Base-by-base conservation (phyloP, 1,284 basidiomycete species). In the Xerocomus amazonicus region DNA sequence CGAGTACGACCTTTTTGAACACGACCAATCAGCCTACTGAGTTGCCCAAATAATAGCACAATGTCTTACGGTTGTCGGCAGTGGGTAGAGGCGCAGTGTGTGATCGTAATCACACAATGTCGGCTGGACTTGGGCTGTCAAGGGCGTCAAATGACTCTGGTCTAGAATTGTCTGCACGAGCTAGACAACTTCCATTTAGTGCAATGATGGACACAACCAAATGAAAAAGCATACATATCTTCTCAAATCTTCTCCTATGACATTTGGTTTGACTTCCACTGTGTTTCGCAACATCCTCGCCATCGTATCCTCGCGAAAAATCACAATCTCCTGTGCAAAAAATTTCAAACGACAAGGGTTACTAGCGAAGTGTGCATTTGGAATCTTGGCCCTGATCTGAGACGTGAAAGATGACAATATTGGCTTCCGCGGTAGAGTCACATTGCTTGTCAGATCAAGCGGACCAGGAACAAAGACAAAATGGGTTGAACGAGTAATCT, bases 331-430 rank as follows among this genome's bases (percentile, higher is more conserved):
- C 64, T 98, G 95, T 28, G 90, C 85, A 65, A 96, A 97, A 69
- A 97, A 98, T 58, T 90, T 90, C 61, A 99, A 82, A 7, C 97
- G 84, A 68, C 93, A 97, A 1, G 97, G 97, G 67, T 99, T 98
- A 42, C 85, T 90, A 0, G 84, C 85, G 61, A 99, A 89, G 59
- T 89, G 82, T 1, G 84, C 76, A 59, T 88, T 87, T 0, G 91
- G 87, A 23, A 97, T 67, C 57, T 84, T 84, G 1, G 78, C 71
- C 55, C 77, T 81, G 17, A 97, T 71, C 34, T 85, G 82, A 8
- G 80, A 70, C 0, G 83, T 77, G 58, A 97, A 84, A 3, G 81
- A 79, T 0, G 84, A 80, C 3, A 97, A 80, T 14, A 99, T 73
- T 0, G 90, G 79, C 37, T 83, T 80, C 14, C 92, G 84, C 12